Base-by-base conservation (phyloP, 805 yeast genomes). In the Saccharomycopsis schoenii region DNA sequence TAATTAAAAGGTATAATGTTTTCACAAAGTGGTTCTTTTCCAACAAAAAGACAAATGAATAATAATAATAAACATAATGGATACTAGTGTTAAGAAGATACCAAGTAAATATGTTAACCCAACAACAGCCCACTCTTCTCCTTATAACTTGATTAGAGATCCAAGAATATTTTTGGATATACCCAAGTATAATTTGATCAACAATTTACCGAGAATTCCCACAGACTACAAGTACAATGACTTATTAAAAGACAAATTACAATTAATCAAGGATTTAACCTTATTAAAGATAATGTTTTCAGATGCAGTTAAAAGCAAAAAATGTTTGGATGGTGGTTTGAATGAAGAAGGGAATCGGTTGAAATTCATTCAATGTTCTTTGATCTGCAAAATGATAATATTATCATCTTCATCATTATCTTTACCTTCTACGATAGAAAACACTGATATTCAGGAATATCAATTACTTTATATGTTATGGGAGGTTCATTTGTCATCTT, bases 401-500 rank as follows among this genome's bases (percentile, higher is more conserved):
- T 12, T 52, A 29, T 29, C 41, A 47, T 34, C 59, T 43, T 43
- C 36, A 36, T 43, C 36, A 21, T 57, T 51, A 34, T 57, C 34
- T 5, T 17, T 24, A 17, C 29, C 50, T 29, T 57, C 41, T n/a
- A 47, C 4, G 47, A n/a, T 36, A 57, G 36, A 21, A 29, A 57
- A 15, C 24, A 52, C 41, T 6, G 41, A 52, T 25, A 34, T 15
- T n/a, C 41, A 29, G 11, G 56, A 52, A 34, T n/a, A 52, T 15
- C 52, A 24, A 50, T 29, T 54, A 43, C 58, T 63, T 21, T 63
- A 61, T 17, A 37, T 54, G 42, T 47, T 68, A 2, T 70, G 72
- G 72, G 72, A 68, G 55, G 54, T 67, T 4, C 65, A 69, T 25
- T 64, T 70, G 2, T 56, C 64, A 0, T 34, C 63, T 0, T 57